Evolutionary conservation across 1,284 basidiomycete genomes (phyloP).

Genomic region (Rhizoctonia solani): DNA sequence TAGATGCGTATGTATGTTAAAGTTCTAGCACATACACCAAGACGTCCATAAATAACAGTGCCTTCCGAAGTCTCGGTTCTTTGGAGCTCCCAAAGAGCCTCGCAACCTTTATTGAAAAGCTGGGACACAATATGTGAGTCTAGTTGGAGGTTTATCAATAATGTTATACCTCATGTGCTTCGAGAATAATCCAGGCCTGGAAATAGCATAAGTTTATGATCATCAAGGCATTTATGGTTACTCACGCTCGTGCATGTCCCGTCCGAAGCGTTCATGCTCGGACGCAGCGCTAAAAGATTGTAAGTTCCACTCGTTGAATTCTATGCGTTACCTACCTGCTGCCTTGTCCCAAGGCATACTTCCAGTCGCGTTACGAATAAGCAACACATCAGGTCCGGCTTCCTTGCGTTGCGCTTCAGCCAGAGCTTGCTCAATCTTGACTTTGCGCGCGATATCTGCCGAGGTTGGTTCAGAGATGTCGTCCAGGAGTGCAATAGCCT

Average conservation of each 20-base stretch:
- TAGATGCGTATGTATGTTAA: neutral
- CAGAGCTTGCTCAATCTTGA: conserved; percentile 31
- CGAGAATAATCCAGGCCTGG: conserved; percentile 44
- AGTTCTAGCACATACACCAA: conserved; percentile 14
- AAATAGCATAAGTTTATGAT: neutral
- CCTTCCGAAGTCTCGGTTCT: conserved; percentile 21
- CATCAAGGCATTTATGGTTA: neutral
- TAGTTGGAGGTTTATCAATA: too few relatives aligned
- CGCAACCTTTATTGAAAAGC: conserved; percentile 32
- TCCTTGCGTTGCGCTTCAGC: conserved; percentile 31
- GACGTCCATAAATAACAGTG: conserved; percentile 20
- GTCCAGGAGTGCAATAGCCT: conserved; percentile 30
- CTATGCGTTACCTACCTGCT: neutral
- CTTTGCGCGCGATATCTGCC: conserved; percentile 27
- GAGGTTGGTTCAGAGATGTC: conserved; percentile 17
- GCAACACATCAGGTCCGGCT: conserved; percentile 25
- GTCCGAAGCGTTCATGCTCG: conserved; percentile 27
- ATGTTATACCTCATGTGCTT: conserved; percentile 44
- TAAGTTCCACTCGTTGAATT: neutral
- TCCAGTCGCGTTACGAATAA: conserved; percentile 27
- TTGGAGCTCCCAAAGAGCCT: conserved; percentile 19
- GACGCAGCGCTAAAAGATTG: conserved; percentile 4
- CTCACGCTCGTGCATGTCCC: conserved; percentile 23
- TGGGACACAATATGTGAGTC: neutral
- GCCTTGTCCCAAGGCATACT: conserved; percentile 30